Percentiles rank a stretch among this genome's conserved stretches.
Evolutionary conservation across 2,329 filamentous ascomycete genomes (phyloP).

Genomic region (Dothistroma septosporum): DNA sequence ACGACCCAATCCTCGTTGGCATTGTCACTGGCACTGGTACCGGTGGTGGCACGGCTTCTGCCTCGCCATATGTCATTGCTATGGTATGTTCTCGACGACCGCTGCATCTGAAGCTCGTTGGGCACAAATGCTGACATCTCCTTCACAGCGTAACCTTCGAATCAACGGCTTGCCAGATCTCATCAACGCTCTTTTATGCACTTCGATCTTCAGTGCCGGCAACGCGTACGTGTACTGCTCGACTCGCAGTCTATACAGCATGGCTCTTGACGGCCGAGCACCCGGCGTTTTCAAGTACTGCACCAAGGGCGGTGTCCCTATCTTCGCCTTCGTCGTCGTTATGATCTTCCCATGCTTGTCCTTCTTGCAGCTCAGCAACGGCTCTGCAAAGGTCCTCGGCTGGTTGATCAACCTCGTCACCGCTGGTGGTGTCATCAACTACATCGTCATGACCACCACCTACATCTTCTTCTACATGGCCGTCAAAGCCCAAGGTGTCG

Average conservation of each 20-base stretch:
- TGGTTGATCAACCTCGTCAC: slow-evolving; percentile 52
- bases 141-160: slow-evolving; percentile 36
- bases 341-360: slow-evolving; percentile 34
- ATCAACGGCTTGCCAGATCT: slow-evolving; percentile 41
- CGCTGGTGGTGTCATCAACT: slow-evolving; percentile 58
- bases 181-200: slow-evolving; percentile 39
- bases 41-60: slow-evolving; percentile 51
- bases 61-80: slow-evolving; percentile 59
- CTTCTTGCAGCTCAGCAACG: slow-evolving; percentile 33
- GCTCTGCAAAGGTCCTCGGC: slow-evolving; percentile 31
- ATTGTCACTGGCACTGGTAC: slow-evolving; percentile 21
- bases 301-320: slow-evolving; percentile 57
- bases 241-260: slow-evolving; percentile 49
- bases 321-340: slow-evolving; percentile 52
- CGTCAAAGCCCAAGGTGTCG: slow-evolving; percentile 46
- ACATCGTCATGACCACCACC: slow-evolving; percentile 55
- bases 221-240: slow-evolving; percentile 54
- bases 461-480: slow-evolving; percentile 57
- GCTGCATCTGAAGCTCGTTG: not conserved
- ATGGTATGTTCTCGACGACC: slow-evolving; percentile 24
- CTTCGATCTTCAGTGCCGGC: slow-evolving; percentile 52
- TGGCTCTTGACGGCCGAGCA: slow-evolving; percentile 51
- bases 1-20: slow-evolving; percentile 31
- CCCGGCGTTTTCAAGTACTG: slow-evolving; percentile 54
- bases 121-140: slow-evolving; percentile 13